These are phyloP conservation scores for Neurospora tetraspora DNA, from an alignment of 495 filamentous ascomycete genomes.

Conservation along the genomic window DNA sequence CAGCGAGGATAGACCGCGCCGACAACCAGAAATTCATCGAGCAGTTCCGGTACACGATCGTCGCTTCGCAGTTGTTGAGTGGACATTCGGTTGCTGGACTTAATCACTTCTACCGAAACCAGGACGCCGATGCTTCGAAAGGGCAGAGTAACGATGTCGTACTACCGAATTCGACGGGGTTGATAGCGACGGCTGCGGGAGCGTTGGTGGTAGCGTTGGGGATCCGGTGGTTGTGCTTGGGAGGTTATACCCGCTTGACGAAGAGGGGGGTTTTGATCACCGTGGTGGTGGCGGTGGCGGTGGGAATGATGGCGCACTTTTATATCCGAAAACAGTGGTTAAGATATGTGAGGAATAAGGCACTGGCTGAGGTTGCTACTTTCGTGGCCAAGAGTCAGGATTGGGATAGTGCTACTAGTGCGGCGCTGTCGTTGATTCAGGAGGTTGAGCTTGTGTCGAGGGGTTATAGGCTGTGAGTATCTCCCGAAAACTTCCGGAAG, in stretches of 20 bases:
- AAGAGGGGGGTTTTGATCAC: conserved; percentile 37
- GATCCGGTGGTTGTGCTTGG: conserved; percentile 53
- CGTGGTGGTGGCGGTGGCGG: conserved; percentile 43
- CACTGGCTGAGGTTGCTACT: conserved; percentile 58
- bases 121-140: not conserved
- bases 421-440: conserved; percentile 79
- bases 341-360: conserved; percentile 68
- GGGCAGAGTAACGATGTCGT: not conserved
- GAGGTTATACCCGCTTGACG: conserved; percentile 34
- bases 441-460: conserved; percentile 93
- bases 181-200: conserved; percentile 36
- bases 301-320: conserved; percentile 51
- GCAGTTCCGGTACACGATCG: conserved; percentile 89
- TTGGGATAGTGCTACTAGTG: conserved; percentile 70
- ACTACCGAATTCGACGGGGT: conserved; percentile 29
- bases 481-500: not conserved
- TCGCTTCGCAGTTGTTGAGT: conserved; percentile 83
- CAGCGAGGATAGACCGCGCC: conserved; percentile 65
- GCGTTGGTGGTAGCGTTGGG: conserved; percentile 66
- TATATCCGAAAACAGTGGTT: conserved; percentile 78
- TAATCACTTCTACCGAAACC: conserved; percentile 7
- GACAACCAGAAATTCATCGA: conserved; percentile 87
- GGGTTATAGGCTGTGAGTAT: conserved; percentile 79
- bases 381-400: conserved; percentile 72
- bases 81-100: conserved; percentile 41